Conservation (phyloP, 192 early-diverging fungal species). For the Linderina pennispora region DNA sequence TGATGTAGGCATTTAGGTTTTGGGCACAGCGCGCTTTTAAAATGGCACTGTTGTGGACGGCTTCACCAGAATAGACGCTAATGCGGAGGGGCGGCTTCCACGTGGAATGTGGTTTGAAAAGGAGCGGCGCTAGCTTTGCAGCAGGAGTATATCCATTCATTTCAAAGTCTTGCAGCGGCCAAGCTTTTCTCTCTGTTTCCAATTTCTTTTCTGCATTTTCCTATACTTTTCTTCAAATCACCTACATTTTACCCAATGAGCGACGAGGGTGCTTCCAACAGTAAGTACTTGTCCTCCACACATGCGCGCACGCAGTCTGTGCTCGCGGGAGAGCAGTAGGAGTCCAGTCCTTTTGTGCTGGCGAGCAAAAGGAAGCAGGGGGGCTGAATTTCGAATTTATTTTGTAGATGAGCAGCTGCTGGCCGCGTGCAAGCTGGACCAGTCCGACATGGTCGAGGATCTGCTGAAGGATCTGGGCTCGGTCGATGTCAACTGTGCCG, state of each 20-base stretch:
- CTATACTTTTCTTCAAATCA: background rate
- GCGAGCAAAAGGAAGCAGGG: no score
- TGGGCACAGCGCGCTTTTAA: no score
- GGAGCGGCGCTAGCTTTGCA: background rate
- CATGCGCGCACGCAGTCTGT: background rate
- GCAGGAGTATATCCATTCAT: background rate
- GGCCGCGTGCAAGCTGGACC: constrained; percentile 65
- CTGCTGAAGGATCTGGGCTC: constrained; percentile 45
- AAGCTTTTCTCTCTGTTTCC: background rate
- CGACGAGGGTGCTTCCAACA: background rate
- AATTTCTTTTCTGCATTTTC: background rate
- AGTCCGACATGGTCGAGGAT: constrained; percentile 57
- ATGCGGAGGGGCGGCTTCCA: no score
- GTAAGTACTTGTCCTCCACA: background rate
- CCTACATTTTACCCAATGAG: background rate
- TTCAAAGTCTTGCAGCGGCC: background rate
- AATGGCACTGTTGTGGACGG: no score
- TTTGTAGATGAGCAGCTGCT: constrained; percentile 61
- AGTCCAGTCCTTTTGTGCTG: no score
- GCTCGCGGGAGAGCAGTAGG: no score
- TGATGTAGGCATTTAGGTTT: constrained; percentile 5
- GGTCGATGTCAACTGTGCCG: constrained; percentile 55
- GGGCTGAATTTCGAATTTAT: no score
- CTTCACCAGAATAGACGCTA: no score
- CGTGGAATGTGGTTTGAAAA: background rate